phyloP scores from a whole-genome alignment of 768 basidiomycete species.

The Jaapia argillacea region DNA sequence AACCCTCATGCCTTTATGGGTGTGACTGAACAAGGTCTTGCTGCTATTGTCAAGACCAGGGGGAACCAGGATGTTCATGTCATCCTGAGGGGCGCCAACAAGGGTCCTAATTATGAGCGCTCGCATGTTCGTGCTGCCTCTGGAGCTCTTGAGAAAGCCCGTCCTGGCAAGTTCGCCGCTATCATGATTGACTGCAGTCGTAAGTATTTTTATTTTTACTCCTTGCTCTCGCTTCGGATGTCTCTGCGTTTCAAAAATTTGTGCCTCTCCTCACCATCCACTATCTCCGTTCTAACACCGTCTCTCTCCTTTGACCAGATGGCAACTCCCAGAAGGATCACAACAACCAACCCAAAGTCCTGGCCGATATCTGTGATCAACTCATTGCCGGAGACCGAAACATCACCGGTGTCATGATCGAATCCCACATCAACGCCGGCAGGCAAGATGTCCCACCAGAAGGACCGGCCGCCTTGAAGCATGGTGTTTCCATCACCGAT shows the following conservation, averaged over 20 bases:
- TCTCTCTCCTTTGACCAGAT: conserved; percentile 31
- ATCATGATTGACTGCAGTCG: conserved; percentile 87
- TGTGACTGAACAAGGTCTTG: conserved; percentile 78
- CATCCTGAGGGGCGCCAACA: conserved; percentile 88
- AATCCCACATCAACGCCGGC: conserved; percentile 88
- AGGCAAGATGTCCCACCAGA: conserved; percentile 75
- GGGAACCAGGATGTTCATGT: conserved; percentile 67
- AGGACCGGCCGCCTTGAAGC: conserved; percentile 48
- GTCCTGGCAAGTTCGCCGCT: conserved; percentile 40
- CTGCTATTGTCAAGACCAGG: conserved; percentile 88
- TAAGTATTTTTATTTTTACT: conserved; percentile 24
- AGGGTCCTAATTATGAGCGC: conserved; percentile 80
- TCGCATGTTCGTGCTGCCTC: conserved; percentile 63
- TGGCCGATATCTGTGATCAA: conserved; percentile 65
- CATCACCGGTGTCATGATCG: conserved; percentile 96
- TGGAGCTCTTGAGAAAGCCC: conserved; percentile 54
- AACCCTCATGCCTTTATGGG: conserved; percentile 97
- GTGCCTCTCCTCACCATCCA: background rate
- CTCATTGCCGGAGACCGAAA: conserved; percentile 54
- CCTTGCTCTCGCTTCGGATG: background rate
- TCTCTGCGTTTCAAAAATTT: conserved; percentile 3
- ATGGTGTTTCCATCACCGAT: conserved; percentile 85
- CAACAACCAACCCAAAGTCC: conserved; percentile 79
- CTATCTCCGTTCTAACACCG: background rate
- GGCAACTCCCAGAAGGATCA: conserved; percentile 97